phyloP scores from a whole-genome alignment of 495 filamentous ascomycete genomes.

The Lasiosphaeria hispida region DNA sequence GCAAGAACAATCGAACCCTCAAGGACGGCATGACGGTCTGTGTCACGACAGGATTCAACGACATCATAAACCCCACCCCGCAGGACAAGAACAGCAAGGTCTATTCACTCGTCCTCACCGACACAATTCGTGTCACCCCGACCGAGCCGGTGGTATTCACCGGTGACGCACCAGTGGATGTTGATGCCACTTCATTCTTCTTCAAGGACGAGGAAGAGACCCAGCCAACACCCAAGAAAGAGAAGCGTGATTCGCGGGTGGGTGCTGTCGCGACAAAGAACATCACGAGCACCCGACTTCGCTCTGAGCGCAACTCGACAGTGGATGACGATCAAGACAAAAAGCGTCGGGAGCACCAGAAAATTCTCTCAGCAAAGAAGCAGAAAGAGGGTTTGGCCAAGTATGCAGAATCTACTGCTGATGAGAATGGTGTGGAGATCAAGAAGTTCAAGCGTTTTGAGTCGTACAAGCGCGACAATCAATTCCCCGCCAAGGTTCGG shows the following conservation, averaged over 20 bases:
- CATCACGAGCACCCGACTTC: constrained; percentile 88
- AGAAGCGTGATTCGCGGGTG: constrained; percentile 76
- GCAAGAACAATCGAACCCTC: constrained; percentile 74
- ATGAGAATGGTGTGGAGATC: constrained; percentile 83
- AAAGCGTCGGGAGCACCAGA: constrained; percentile 86
- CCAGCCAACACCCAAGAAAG: constrained; percentile 65
- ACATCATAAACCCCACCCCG: constrained; percentile 76
- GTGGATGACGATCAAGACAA: constrained; percentile 88
- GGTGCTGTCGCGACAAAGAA: constrained; percentile 86
- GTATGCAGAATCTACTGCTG: constrained; percentile 76
- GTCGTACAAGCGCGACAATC: constrained; percentile 97
- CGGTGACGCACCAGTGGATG: constrained; percentile 82
- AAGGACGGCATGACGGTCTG: constrained; percentile 97
- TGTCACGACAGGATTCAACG: constrained; percentile 81
- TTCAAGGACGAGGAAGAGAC: constrained; percentile 89
- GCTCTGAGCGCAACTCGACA: constrained; percentile 82
- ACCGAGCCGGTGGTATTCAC: constrained; percentile 83
- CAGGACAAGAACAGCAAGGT: constrained; percentile 82
- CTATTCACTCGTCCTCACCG: constrained; percentile 86
- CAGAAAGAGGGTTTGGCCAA: constrained; percentile 80
- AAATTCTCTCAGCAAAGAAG: constrained; percentile 81
- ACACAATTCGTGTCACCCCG: constrained; percentile 86
- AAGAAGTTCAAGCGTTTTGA: constrained; percentile 99
- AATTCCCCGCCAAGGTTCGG: constrained; percentile 77
- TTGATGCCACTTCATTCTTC: constrained; percentile 92